phyloP scores from a whole-genome alignment of 202 grass and related monocot genomes.

The Schoenoplectus triqueter region DNA sequence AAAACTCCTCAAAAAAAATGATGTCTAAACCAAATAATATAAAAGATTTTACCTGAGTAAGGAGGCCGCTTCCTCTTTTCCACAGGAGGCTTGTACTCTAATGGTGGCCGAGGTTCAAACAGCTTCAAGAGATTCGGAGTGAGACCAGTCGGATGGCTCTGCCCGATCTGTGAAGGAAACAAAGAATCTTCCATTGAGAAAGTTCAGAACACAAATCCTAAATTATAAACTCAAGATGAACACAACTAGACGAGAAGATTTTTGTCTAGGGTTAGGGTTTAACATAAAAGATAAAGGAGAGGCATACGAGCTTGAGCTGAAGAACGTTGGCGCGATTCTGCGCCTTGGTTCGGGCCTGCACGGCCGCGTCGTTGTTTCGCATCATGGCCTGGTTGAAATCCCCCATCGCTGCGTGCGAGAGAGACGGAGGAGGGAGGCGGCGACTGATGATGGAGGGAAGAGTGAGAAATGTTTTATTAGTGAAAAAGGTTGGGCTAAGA shows the following conservation, averaged over 20 bases:
- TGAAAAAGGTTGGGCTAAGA: slow-evolving; percentile 13
- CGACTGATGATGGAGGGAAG: background rate
- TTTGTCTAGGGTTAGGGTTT: slow-evolving; percentile 51
- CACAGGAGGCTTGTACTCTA: slow-evolving; percentile 70
- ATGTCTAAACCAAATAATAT: background rate
- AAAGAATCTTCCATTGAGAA: background rate
- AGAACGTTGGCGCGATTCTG: slow-evolving; percentile 79
- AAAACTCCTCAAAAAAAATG: background rate
- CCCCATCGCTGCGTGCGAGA: slow-evolving; percentile 51
- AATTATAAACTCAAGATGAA: slow-evolving; percentile 7
- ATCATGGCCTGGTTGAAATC: slow-evolving; percentile 73
- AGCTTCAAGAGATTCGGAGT: slow-evolving; percentile 88
- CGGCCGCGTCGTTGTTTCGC: slow-evolving; percentile 57
- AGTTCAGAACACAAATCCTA: background rate
- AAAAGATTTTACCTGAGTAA: slow-evolving; percentile 54
- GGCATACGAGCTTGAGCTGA: slow-evolving; percentile 75
- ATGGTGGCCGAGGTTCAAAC: slow-evolving; percentile 74
- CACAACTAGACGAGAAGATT: background rate
- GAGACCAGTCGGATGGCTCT: slow-evolving; percentile 78
- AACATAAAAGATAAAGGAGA: background rate
- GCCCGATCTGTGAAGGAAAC: slow-evolving; percentile 64
- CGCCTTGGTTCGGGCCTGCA: slow-evolving; percentile 67
- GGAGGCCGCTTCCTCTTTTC: slow-evolving; percentile 69
- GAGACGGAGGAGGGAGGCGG: slow-evolving; percentile 3
- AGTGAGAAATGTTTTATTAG: background rate